Evolutionary conservation across 2,329 filamentous ascomycete genomes (phyloP), one percentile per base, ranked within the genome.

Genomic region (Scedosporium apiospermum): DNA sequence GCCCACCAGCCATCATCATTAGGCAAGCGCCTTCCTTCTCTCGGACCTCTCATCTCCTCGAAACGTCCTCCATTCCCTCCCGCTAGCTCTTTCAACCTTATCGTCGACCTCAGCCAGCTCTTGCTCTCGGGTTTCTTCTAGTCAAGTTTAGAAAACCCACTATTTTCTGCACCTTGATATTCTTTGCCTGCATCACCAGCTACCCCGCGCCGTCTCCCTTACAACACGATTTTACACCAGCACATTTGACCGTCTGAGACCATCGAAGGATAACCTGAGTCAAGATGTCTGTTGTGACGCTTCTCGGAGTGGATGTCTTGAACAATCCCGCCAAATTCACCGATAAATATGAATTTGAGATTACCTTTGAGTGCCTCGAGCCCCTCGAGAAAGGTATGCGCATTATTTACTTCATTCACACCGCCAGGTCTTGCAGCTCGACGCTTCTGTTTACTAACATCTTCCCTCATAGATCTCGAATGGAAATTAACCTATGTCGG

Each of bases 401-500:
- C 66, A 51, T 14, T 12, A 12, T 57, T 44, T 51, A 30, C 66
- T 46, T 14, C 9, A 10, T 57, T 44, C 18, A 30, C 46, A 61
- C 59, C 59, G 46, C 42, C 23, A 51, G 9, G 46, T 6, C 51
- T 53, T 34, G 60, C 57, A 44, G 62, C 55, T 14, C 34, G 34
- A 38, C 2, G 34, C 34, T 38, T 38, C 34, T 38, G 10, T n/a
- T 34, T 58, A 38, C 68, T 72, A 65, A 69, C 63, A 38, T 21
- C 60, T 55, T 34, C 62, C 59, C 60, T 3, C 44, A 41, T 70
- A 96, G 95, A 99, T 78, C 87, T 99, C 65, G 95, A 99, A 78
- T 99, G 95, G 95, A 99, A 99, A 78, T 82, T 99, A 71, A 99
- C 92, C 75, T 99, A 99, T 71, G 95, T 99, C 73, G 96, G 95